Evolutionary conservation across 192 early-diverging fungal species (phyloP).

Genomic region (Podila minutissima): DNA sequence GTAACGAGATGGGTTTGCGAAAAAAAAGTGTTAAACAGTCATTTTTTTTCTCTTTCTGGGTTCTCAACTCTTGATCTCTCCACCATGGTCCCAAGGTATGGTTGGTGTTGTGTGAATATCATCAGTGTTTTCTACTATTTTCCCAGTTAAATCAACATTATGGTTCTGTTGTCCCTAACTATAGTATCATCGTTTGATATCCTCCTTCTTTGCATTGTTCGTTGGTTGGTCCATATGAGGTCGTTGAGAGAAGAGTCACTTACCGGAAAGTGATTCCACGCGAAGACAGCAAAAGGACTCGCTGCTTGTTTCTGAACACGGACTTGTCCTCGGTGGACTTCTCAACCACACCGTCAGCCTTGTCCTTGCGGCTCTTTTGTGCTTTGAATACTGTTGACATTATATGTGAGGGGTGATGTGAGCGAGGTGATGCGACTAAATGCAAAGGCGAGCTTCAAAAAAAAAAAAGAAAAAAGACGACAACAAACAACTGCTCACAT

Average conservation of each 20-base stretch:
- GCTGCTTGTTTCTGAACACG: slow-evolving; percentile 84
- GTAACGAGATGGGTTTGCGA: background rate
- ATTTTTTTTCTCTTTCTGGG: background rate
- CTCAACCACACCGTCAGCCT: slow-evolving; percentile 37
- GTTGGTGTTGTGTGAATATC: background rate
- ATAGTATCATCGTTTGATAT: slow-evolving; percentile 6
- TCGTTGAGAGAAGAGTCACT: no score
- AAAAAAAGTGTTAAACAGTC: background rate
- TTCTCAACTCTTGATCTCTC: background rate
- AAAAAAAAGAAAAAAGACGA: slow-evolving; percentile 13
- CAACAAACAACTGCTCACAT: slow-evolving; percentile 1
- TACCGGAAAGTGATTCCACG: slow-evolving; percentile 89
- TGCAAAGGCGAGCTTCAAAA: background rate
- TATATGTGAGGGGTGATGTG: background rate
- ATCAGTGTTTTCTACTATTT: slow-evolving; percentile 12
- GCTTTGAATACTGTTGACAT: slow-evolving; percentile 48
- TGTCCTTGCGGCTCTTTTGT: slow-evolving; percentile 42
- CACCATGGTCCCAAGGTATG: background rate
- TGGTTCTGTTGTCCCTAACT: slow-evolving; percentile 7
- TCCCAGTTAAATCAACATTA: slow-evolving; percentile 12
- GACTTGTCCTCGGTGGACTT: slow-evolving; percentile 55
- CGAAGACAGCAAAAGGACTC: slow-evolving; percentile 88
- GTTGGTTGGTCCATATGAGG: no score
- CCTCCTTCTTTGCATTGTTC: background rate
- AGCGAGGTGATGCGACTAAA: slow-evolving; percentile 4